phyloP scores from a whole-genome alignment of 164 flowering plant genomes.

The Echeveria elegans region DNA sequence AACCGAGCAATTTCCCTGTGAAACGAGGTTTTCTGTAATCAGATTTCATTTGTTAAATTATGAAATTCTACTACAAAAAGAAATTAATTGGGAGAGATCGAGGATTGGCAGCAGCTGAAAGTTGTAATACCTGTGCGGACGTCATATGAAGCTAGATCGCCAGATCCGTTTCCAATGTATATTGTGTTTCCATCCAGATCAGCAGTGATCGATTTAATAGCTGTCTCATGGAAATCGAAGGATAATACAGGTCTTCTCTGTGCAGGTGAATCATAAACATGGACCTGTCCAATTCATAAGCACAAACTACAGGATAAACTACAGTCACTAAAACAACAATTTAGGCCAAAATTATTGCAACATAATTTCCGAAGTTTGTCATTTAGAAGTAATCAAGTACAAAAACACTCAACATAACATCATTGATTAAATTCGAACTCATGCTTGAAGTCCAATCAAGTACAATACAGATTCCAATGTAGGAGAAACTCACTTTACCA shows the following conservation, averaged over 20 bases:
- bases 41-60: not conserved
- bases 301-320: not conserved
- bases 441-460: not conserved
- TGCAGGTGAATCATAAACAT: slow-evolving; percentile 83
- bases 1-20: slow-evolving; percentile 80
- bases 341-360: not conserved
- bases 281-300: slow-evolving; percentile 44
- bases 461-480: not conserved
- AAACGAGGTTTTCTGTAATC: slow-evolving; percentile 1
- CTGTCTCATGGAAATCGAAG: slow-evolving; percentile 71
- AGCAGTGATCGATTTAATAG: slow-evolving; percentile 63
- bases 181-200: slow-evolving; percentile 74
- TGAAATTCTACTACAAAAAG: not conserved
- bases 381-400: not conserved
- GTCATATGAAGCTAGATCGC: slow-evolving; percentile 88
- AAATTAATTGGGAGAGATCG: no score
- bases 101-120: not conserved
- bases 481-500: not conserved
- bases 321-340: no score
- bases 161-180: slow-evolving; percentile 74
- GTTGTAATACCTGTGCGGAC: slow-evolving; percentile 65
- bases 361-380: not conserved
- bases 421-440: not conserved
- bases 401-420: not conserved
- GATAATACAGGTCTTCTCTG: slow-evolving; percentile 88